Base-by-base conservation (phyloP, 371 early-diverging fungal species). In the Apophysomyces ossiformis region DNA sequence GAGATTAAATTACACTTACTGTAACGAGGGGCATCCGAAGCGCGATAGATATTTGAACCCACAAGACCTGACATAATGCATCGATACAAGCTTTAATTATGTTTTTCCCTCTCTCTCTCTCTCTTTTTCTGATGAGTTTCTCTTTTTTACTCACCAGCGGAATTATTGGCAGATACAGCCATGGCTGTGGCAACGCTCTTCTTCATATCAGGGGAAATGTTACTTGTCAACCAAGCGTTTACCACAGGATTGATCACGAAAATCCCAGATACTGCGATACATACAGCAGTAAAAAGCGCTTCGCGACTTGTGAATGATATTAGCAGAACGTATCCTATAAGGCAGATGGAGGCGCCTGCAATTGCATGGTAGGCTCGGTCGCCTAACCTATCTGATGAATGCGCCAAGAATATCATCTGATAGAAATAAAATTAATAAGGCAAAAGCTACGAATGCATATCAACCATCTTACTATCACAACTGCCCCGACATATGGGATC, bases 241-340 rank as follows among this genome's bases (percentile, higher is more conserved):
- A 82, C 76, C n/a, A 82, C 72, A 15, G 82, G 82, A 36, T 79
- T 79, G 56, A 82, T 77, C 3, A 79, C 72, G 64, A 79, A 79
- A 2, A 82, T 77, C 3, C 82, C 82, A 15, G 79, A 62, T 3
- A 82, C 82, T 16, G 79, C 82, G 13, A 82, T 71, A 60, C 79
- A 82, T 2, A 75, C 73, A 18, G 73, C 77, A 8, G 72, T 66
- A 65, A 79, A 82, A 0, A 73, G 38, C 1, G 56, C 56, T 1
- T 65, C 58, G 38, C 76, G 58, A 38, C 59, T 50, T 0, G 69
- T 67, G 32, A 70, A 64, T 0, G 66, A 37, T 18, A 66, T 58
- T 6, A 77, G 61, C 2, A 82, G 54, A n/a, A 77, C 59, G 39
- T 82, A 82, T 0, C 82, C 82, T 35, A 72, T 41, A 13, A 77